Base-by-base conservation (phyloP, 2,329 filamentous ascomycete genomes). In the Chaetomium sp. region DNA sequence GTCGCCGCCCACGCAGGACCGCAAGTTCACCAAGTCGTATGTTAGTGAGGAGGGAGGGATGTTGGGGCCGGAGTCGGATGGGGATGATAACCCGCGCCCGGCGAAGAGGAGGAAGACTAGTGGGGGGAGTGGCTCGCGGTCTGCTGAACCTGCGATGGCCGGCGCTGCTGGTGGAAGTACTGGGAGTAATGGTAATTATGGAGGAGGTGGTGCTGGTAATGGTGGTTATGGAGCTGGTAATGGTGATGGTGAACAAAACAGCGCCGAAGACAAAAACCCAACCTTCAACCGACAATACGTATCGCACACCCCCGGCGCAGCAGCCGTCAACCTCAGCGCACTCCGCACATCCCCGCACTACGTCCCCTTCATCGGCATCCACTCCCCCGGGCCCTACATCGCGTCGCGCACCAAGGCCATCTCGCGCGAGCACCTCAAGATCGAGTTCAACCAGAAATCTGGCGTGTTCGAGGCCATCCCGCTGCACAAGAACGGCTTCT, bases 371-470 rank as follows among this genome's bases (percentile, higher is more conserved):
- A 78, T 91, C 49, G 82, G 82, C 37, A 88, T 91, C 45, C 88
- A 91, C 68, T 88, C 87, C 3, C 83, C 82, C 0, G 79, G 80
- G 1, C 79, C 79, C 5, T 75, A 81, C 49, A 81, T 82, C 58
- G 79, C 82, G 2, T 75, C 70, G 57, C 82, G 80, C 59, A 88
- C 87, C 50, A 88, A 87, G 66, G 81, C 80, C 50, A 91, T 91
- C 53, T 91, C 88, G 3, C 77, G 87, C 58, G 76, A 86, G 62
- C 88, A 92, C 68, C 74, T 89, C 49, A 85, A 84, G 64, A 89
- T 92, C 62, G 75, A 80, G 47, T 91, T 85, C 71, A 87, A 88
- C 64, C 76, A 80, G 59, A 74, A 81, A 10, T 76, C 76, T 42
- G 76, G 81, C 19, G 73, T 81, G 6, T 91, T 89, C 64, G 82